A percentile compares a stretch with the other conserved stretches of the same genome.
These are phyloP conservation scores for Papiliotrema laurentii DNA, from an alignment of 1,284 basidiomycete species.

Conservation along the genomic window DNA sequence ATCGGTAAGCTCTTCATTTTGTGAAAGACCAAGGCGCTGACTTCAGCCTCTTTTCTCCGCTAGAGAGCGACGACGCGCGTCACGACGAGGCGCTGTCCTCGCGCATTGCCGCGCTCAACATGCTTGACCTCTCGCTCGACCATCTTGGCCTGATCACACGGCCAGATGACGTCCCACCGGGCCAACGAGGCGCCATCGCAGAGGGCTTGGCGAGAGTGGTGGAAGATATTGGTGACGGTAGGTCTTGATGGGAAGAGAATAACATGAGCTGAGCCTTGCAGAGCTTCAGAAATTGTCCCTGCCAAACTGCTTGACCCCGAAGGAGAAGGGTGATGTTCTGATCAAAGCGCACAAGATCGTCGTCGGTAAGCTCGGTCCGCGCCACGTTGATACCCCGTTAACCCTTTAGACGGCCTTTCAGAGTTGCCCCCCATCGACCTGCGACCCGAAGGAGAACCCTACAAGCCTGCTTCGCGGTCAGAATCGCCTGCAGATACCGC, in stretches of 20 bases:
- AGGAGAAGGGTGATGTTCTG: slow-evolving; percentile 71
- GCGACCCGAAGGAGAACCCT: slow-evolving; percentile 46
- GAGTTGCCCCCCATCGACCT: slow-evolving; percentile 42
- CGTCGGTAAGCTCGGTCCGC: slow-evolving; percentile 46
- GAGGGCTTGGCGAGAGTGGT: slow-evolving; percentile 64
- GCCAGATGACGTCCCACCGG: slow-evolving; percentile 32
- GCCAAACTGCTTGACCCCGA: slow-evolving; percentile 59
- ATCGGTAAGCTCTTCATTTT: slow-evolving; percentile 49
- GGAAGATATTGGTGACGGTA: slow-evolving; percentile 69
- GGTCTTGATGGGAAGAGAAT: slow-evolving; percentile 31
- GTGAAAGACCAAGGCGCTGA: background rate
- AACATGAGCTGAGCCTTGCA: slow-evolving; percentile 31
- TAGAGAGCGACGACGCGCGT: slow-evolving; percentile 68
- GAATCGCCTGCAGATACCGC: background rate
- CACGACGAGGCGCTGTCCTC: slow-evolving; percentile 84
- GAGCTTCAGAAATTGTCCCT: slow-evolving; percentile 66
- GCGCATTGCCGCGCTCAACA: slow-evolving; percentile 81
- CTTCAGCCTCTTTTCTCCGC: slow-evolving; percentile 59
- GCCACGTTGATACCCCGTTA: background rate
- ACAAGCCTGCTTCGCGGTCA: slow-evolving; percentile 18
- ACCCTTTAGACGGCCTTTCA: slow-evolving; percentile 33
- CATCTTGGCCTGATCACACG: slow-evolving; percentile 76
- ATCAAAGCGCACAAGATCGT: slow-evolving; percentile 78
- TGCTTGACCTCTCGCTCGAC: slow-evolving; percentile 76
- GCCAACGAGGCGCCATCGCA: slow-evolving; percentile 43